phyloP scores from a whole-genome alignment of 768 basidiomycete species.

The Suillus clintonianus region DNA sequence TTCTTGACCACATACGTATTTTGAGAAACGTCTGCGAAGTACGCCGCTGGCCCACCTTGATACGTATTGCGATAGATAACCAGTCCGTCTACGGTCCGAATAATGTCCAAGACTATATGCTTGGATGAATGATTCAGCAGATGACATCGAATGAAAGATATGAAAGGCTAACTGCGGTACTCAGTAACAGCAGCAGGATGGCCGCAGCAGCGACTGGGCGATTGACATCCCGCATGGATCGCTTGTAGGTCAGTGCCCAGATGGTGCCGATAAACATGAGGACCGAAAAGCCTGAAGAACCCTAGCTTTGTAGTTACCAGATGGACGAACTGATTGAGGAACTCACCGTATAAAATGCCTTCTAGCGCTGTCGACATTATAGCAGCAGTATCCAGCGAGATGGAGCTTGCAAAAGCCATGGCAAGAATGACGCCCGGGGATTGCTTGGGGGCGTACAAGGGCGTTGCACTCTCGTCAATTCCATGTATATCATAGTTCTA shows the following conservation, averaged over 20 bases:
- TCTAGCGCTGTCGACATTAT: neutral
- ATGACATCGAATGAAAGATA: neutral
- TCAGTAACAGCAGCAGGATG: constrained; percentile 18
- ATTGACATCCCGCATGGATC: constrained; percentile 5
- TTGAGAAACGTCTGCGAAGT: constrained; percentile 14
- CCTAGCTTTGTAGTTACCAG: neutral
- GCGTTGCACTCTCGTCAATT: neutral
- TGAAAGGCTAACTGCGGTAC: constrained; percentile 17
- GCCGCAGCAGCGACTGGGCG: constrained; percentile 16
- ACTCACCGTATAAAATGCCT: neutral
- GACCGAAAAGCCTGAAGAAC: neutral
- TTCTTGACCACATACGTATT: constrained; percentile 24
- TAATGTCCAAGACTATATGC: constrained; percentile 16
- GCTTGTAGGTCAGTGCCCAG: neutral
- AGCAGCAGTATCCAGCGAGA: neutral
- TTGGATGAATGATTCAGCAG: neutral
- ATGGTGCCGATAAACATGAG: neutral
- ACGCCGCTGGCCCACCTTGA: constrained; percentile 23
- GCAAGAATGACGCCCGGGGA: neutral
- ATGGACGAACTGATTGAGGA: neutral
- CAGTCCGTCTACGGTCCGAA: constrained; percentile 17
- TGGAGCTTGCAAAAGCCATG: neutral
- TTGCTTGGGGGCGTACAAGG: neutral
- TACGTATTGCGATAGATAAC: constrained; percentile 17
- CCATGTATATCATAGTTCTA: neutral